These are phyloP conservation scores for Pythium phragmitis DNA, from an alignment of 352 stramenopile genomes.

Conservation along the genomic window DNA sequence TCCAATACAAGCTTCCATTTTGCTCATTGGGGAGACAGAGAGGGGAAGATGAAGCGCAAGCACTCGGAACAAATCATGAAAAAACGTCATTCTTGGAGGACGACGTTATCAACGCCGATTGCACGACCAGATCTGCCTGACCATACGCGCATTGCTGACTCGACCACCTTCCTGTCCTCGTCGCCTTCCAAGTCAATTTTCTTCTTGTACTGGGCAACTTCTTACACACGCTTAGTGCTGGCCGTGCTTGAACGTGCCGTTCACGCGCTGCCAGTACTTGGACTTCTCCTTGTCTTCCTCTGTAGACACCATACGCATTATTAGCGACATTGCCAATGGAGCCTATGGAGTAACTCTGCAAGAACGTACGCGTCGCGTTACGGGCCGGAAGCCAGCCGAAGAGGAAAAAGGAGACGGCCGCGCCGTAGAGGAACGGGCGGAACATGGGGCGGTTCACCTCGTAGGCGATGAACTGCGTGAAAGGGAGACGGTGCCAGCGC, in stretches of 20 bases:
- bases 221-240: constrained; percentile 54
- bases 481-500: constrained; percentile 83
- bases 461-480: constrained; percentile 72
- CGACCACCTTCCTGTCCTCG: background rate
- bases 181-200: constrained; percentile 17
- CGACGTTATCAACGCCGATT: constrained; percentile 14
- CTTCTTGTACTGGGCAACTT: constrained; percentile 1
- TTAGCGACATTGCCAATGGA: background rate
- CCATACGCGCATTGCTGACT: background rate
- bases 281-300: constrained; percentile 84
- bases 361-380: constrained; percentile 56
- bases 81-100: constrained; percentile 23
- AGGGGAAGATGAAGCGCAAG: background rate
- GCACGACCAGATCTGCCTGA: background rate
- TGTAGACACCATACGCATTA: constrained; percentile 19
- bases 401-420: constrained; percentile 71
- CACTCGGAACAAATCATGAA: background rate
- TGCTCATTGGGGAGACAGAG: background rate
- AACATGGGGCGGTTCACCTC: constrained; percentile 80
- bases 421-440: constrained; percentile 80
- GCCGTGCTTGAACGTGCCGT: constrained; percentile 82
- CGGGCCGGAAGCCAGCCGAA: constrained; percentile 81
- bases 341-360: background rate
- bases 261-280: constrained; percentile 85
- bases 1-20: constrained; percentile 16